Conservation (phyloP, 805 yeast species). For the Suhomyces tanzawaensis region DNA sequence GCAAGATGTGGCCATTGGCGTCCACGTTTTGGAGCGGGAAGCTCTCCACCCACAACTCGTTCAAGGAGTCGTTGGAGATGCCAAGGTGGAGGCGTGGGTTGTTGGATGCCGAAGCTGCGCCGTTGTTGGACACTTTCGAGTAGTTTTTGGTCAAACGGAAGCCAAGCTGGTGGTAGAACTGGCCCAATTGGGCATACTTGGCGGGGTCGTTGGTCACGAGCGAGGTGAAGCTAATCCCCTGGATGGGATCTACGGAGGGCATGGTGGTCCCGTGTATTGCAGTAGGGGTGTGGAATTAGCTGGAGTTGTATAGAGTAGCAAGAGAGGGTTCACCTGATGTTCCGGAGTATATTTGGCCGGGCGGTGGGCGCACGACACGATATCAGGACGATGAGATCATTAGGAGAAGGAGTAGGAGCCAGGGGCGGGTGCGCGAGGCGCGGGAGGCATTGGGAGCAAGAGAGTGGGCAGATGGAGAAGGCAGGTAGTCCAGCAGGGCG, state of each 20-base stretch:
- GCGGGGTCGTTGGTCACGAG: conserved; percentile 53
- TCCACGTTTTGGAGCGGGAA: conserved; percentile 51
- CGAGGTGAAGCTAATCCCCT: conserved; percentile 45
- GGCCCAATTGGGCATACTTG: conserved; percentile 45
- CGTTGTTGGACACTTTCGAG: conserved; percentile 48
- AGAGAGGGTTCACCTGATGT: not conserved
- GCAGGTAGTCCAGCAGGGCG: too few relatives aligned
- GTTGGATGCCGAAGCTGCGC: conserved; percentile 23
- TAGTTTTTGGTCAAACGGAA: conserved; percentile 59
- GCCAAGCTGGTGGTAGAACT: conserved; percentile 62
- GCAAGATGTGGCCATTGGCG: conserved; percentile 30
- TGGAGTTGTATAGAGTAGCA: not conserved
- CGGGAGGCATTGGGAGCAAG: too few relatives aligned
- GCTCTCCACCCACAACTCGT: conserved; percentile 71
- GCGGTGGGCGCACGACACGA: conserved; percentile 3
- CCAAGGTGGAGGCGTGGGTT: conserved; percentile 43
- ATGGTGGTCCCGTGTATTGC: conserved; percentile 1
- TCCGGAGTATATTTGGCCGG: conserved; percentile 9
- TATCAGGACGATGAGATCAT: not conserved
- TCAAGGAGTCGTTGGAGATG: conserved; percentile 61
- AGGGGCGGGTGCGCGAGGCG: too few relatives aligned
- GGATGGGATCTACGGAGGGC: conserved; percentile 6
- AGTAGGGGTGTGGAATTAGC: not conserved
- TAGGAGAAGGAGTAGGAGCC: not conserved
- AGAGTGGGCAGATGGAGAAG: too few relatives aligned